Base-by-base conservation (phyloP, 306 rosid species). In the Luffa aegyptiaca region DNA sequence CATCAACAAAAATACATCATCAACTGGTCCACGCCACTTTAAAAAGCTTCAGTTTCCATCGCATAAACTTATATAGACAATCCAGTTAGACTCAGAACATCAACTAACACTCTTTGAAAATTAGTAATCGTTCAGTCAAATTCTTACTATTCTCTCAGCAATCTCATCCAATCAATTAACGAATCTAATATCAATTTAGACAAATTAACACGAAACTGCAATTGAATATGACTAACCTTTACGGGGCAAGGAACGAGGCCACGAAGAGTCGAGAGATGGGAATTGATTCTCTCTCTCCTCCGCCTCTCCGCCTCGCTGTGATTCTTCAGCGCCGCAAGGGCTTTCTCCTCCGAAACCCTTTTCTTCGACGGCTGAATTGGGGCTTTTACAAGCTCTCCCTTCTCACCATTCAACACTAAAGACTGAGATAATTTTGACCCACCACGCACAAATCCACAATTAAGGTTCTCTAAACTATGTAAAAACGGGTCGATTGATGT, bases 251-350 rank as follows among this genome's bases (percentile, higher is more conserved):
- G 83, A 5, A 93, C 91, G 65, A 92, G 87, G 39, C 86, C 86
- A 62, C 98, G 98, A 48, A 93, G 88, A 10, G 95, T 90, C 20
- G 85, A 76, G 75, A 93, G 91, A 89, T 91, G 98, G 14, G 90
- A 87, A 84, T 93, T 93, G 46, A 93, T 93, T 85, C 97, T 89
- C 89, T 92, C 96, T 80, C 98, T 87, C 77, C 98, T 85, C 85
- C 97, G 88, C 87, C 89, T 88, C 89, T 93, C 97, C 8, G 98
- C 98, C 75, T 90, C 93, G 78, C 97, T 89, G 79, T 93, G 98
- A 21, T 80, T 93, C 88, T 90, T 92, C 91, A 92, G 81, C 79
- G 98, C 91, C 21, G 87, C 92, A 33, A 88, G 58, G 55, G 89
- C 93, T 87, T 91, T 93, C 0, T 81, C 90, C 82, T 92, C 92